Evolutionary conservation across 495 filamentous ascomycete species (phyloP).

Genomic region (Cenococcum geophilum): DNA sequence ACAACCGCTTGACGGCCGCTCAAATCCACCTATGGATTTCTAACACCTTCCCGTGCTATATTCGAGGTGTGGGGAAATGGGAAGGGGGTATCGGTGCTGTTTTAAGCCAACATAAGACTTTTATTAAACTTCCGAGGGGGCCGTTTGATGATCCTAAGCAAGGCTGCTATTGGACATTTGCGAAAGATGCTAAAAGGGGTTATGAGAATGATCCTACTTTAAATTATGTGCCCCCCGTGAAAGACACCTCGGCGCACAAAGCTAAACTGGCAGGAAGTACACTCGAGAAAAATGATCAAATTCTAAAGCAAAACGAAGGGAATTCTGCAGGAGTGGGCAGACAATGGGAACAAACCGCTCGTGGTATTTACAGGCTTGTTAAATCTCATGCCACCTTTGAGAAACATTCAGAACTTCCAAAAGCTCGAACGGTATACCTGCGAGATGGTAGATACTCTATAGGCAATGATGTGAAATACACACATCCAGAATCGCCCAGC

Average conservation of each 20-base stretch:
- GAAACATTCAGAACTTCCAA: neutral
- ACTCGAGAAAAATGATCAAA: too few species aligned
- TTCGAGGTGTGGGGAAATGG: neutral
- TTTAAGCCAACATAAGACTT: neutral
- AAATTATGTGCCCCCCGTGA: too few species aligned
- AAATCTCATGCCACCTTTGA: neutral
- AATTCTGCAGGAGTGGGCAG: neutral
- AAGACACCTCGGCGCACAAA: too few species aligned
- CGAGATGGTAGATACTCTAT: neutral
- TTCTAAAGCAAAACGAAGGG: too few species aligned
- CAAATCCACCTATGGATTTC: neutral
- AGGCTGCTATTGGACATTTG: neutral
- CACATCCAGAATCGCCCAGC: neutral
- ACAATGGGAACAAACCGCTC: neutral
- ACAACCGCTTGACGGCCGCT: neutral
- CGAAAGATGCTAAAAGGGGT: neutral
- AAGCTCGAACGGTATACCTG: neutral
- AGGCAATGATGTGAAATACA: neutral
- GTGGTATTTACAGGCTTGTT: neutral
- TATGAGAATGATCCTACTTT: neutral
- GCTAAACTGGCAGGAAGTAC: too few species aligned
- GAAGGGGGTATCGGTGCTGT: neutral
- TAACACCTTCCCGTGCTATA: neutral
- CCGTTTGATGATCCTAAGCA: neutral
- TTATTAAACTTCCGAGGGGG: neutral